phyloP scores from a whole-genome alignment of 768 basidiomycete genomes.

The Nidula microcarpa region DNA sequence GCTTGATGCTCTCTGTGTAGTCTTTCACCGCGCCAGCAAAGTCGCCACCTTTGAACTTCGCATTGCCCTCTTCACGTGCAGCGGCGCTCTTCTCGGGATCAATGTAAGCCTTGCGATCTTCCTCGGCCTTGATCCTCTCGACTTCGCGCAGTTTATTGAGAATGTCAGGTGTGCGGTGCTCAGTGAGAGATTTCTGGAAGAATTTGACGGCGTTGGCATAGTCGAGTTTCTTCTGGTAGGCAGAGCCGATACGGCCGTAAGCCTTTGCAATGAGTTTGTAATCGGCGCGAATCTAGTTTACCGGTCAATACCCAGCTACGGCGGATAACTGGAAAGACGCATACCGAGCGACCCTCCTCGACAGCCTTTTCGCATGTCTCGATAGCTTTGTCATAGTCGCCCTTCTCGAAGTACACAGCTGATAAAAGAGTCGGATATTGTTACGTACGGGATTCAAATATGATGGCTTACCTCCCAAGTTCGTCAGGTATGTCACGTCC shows the following conservation, averaged over 20 bases:
- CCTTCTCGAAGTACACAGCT: constrained; percentile 95
- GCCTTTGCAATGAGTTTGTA: constrained; percentile 96
- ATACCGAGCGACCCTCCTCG: constrained; percentile 83
- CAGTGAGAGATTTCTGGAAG: constrained; percentile 90
- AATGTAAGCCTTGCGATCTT: constrained; percentile 80
- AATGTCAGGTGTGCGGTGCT: constrained; percentile 93
- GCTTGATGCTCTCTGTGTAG: constrained; percentile 96
- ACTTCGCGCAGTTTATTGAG: constrained; percentile 85
- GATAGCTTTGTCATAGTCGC: constrained; percentile 87
- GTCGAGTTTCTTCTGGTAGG: constrained; percentile 82
- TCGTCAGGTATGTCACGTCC: constrained; percentile 92
- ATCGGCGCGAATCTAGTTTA: constrained; percentile 73
- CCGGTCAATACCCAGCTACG: background rate
- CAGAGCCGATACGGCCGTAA: constrained; percentile 81
- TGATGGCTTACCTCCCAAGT: constrained; percentile 64
- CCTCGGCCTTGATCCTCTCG: constrained; percentile 77
- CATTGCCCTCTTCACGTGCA: constrained; percentile 92
- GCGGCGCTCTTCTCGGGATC: constrained; percentile 77
- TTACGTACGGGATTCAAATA: background rate
- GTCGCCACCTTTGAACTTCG: constrained; percentile 86
- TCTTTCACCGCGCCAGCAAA: constrained; percentile 89
- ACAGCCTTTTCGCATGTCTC: constrained; percentile 94
- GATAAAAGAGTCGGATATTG: constrained; percentile 3
- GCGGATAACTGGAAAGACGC: constrained; percentile 10
- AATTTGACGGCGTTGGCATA: constrained; percentile 77